These are phyloP conservation scores for Hanseniaspora valbyensis DNA, from an alignment of 805 yeast species.

Conservation along the genomic window DNA sequence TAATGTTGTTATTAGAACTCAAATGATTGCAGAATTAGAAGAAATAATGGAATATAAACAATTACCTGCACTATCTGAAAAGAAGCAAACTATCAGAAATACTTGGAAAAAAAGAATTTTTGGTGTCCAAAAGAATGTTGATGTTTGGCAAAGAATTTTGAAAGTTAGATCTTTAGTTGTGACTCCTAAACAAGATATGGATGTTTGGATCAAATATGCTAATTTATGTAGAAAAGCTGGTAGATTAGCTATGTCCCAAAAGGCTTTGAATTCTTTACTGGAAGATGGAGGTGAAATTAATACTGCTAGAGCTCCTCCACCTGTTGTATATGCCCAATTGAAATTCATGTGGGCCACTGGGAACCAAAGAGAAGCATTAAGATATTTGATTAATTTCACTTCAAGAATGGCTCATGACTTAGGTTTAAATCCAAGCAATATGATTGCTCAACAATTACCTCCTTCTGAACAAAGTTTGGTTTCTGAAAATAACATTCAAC, in stretches of 20 bases:
- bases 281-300: constrained; percentile 57
- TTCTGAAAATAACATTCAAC: constrained; percentile 57
- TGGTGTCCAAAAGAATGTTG: constrained; percentile 94
- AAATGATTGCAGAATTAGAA: constrained; percentile 92
- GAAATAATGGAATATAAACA: constrained; percentile 85
- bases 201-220: constrained; percentile 96
- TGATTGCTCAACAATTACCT: constrained; percentile 77
- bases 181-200: constrained; percentile 92
- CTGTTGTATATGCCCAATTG: constrained; percentile 91
- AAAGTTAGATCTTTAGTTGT: constrained; percentile 88
- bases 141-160: constrained; percentile 95
- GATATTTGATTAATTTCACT: constrained; percentile 79
- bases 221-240: constrained; percentile 91
- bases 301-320: constrained; percentile 83
- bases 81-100: constrained; percentile 63
- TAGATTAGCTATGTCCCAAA: constrained; percentile 82
- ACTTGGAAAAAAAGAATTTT: constrained; percentile 89
- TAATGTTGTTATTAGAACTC: constrained; percentile 91
- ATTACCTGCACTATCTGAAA: constrained; percentile 72
- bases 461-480: constrained; percentile 33
- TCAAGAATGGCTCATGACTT: constrained; percentile 80
- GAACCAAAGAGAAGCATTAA: constrained; percentile 72
- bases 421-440: constrained; percentile 75
- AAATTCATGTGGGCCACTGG: constrained; percentile 97
- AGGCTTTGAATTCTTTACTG: constrained; percentile 66